Conservation (phyloP, 2,329 filamentous ascomycete genomes). For the Stagonosporopsis cucurbitacearum region DNA sequence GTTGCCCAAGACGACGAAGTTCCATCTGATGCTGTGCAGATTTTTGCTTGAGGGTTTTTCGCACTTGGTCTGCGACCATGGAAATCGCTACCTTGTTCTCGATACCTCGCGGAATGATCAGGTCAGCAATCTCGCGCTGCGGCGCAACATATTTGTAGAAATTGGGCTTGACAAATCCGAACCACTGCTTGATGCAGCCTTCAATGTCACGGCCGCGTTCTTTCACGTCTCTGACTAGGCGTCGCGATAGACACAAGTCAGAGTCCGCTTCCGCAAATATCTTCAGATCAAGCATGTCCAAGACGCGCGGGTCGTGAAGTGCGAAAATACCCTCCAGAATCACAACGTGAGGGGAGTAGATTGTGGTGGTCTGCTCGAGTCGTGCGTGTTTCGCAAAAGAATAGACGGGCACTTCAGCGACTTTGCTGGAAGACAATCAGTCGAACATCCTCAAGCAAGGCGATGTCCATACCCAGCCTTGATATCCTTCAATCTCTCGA, state of each 20-base stretch:
- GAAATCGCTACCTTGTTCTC: slow-evolving; percentile 93
- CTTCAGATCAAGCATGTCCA: slow-evolving; percentile 89
- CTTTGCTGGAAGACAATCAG: slow-evolving; percentile 64
- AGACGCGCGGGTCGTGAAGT: slow-evolving; percentile 82
- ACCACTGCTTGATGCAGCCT: slow-evolving; percentile 98
- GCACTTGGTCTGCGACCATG: slow-evolving; percentile 94
- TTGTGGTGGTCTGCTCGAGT: slow-evolving; percentile 77
- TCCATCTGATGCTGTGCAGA: slow-evolving; percentile 82
- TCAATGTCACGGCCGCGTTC: slow-evolving; percentile 91
- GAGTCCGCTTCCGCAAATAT: slow-evolving; percentile 97
- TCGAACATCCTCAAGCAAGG: background rate
- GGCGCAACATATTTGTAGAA: slow-evolving; percentile 94
- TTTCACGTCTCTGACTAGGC: slow-evolving; percentile 79
- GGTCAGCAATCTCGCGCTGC: slow-evolving; percentile 87
- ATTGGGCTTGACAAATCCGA: slow-evolving; percentile 93
- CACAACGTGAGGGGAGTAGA: slow-evolving; percentile 95
- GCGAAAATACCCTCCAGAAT: slow-evolving; percentile 97
- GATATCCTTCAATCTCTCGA: slow-evolving; percentile 79
- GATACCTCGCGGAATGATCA: slow-evolving; percentile 93
- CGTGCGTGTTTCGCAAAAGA: slow-evolving; percentile 93
- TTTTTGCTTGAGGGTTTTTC: slow-evolving; percentile 84
- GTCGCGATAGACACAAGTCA: slow-evolving; percentile 81
- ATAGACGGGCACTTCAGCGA: slow-evolving; percentile 91
- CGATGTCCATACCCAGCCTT: slow-evolving; percentile 77
- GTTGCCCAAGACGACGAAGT: slow-evolving; percentile 75